phyloP scores from a whole-genome alignment of 1,139 yeast species.

The Sugiyamaella neomexicana region DNA sequence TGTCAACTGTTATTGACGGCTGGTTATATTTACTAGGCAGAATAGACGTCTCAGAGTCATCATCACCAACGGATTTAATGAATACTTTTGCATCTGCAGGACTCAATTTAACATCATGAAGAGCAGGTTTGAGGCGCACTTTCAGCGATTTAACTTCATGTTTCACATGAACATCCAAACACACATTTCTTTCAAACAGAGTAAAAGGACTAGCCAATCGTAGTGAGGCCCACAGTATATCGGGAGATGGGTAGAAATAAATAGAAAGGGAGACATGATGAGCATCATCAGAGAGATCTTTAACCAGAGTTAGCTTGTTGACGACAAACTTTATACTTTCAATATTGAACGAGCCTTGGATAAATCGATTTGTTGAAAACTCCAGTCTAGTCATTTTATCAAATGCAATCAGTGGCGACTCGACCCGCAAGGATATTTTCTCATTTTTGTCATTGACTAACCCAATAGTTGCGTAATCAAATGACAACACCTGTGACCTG shows the following conservation, averaged over 20 bases:
- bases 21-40: constrained; percentile 6
- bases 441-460: constrained; percentile 17
- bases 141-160: constrained; percentile 12
- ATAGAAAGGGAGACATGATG: constrained; percentile 22
- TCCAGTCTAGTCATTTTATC: constrained; percentile 16
- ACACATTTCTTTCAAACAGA: constrained; percentile 28
- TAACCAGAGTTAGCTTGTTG: constrained; percentile 30
- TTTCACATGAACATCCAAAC: constrained; percentile 26
- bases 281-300: not conserved
- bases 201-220: constrained; percentile 23
- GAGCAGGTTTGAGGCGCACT: constrained; percentile 14
- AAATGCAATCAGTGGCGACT: constrained; percentile 11
- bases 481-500: constrained; percentile 19
- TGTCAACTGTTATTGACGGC: constrained; percentile 10
- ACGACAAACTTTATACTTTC: constrained; percentile 28
- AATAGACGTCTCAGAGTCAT: not conserved
- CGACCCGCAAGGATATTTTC: constrained; percentile 15
- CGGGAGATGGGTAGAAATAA: constrained; percentile 29
- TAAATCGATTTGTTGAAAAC: constrained; percentile 30
- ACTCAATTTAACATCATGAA: constrained; percentile 9
- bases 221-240: constrained; percentile 28
- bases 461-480: constrained; percentile 24
- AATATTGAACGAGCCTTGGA: constrained; percentile 35
- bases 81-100: constrained; percentile 14
- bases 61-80: not conserved